A percentile compares a stretch with the other conserved stretches of the same genome.
phyloP scores from a whole-genome alignment of 2,329 filamentous ascomycete genomes.

The Didymella keratinophila region DNA sequence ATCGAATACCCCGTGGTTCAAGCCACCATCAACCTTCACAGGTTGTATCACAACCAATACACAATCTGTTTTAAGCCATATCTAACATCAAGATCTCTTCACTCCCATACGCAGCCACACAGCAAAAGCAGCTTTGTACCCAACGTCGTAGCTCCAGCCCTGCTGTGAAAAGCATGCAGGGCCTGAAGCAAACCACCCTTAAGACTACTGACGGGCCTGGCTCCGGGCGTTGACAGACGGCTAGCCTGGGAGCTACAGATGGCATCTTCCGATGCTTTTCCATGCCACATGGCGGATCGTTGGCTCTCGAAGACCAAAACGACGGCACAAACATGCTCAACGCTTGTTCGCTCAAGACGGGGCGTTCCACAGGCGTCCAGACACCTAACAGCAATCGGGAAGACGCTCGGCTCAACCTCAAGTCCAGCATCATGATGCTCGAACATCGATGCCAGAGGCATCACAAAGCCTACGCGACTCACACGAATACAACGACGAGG shows the following conservation, averaged over 20 bases:
- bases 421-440: neutral
- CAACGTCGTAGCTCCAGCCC: neutral
- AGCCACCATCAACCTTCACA: neutral
- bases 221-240: neutral
- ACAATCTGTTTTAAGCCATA: neutral
- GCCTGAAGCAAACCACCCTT: neutral
- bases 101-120: neutral
- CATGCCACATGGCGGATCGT: constrained; percentile 1
- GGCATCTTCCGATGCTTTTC: neutral
- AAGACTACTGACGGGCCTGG: neutral
- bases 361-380: constrained; percentile 3
- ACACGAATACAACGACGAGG: neutral
- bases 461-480: no score
- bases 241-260: neutral
- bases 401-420: neutral
- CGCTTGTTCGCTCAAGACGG: neutral
- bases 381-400: neutral
- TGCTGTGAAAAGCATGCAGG: neutral
- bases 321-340: neutral
- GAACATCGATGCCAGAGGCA: neutral
- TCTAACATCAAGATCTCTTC: neutral
- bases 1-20: constrained; percentile 13
- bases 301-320: neutral
- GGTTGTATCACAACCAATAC: constrained; percentile 6
- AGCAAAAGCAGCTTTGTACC: neutral